Base-by-base conservation (phyloP, 83 land plant species). In the Picea engelmannii region DNA sequence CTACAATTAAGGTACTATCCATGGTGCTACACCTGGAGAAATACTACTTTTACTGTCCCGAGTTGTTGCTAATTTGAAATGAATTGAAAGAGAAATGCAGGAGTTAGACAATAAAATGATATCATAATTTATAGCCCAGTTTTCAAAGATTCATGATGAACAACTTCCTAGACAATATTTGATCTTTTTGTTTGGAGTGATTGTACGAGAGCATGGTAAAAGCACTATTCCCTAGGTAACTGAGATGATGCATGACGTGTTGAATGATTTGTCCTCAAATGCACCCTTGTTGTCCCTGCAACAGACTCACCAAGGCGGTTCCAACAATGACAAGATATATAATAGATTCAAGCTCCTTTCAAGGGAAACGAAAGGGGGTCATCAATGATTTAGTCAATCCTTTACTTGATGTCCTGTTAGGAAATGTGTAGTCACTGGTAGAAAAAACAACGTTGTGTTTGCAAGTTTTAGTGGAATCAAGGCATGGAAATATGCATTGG, bases 401-500 rank as follows among this genome's bases (percentile, higher is more conserved):
- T 16, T 90, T 97, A 9, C 82, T 91, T 5, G 94, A 91, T 69
- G 83, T 82, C 40, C 66, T 95, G 58, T 76, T 88, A 83, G 87
- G 86, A 24, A 67, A 83, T 55, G 81, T 66, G 68, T 90, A 91
- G 40, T 87, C 92, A 63, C 82, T 92, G 17, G 91, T 95, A 21
- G 89, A 92, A 52, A 96, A 94, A 5, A 91, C 98, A 65, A 97
- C 97, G 3, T 79, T 93, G 17, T 97, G 99, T 85, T 78, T 97
- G 77, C 90, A 90, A 78, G 93, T 94, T 17, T 91, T 95, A 66
- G 98, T 91, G 27, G 96, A 94, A 89, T 89, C 3, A 95, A 91
- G 71, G 90, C 87, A 62, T 97, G 99, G 99, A 81, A 27, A 27
- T 27, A 27, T 27, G 31, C 31, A 27, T 27, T 27, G 31, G 31